Base-by-base conservation (phyloP, 75 land plant species). In the Pinus tabuliformis region DNA sequence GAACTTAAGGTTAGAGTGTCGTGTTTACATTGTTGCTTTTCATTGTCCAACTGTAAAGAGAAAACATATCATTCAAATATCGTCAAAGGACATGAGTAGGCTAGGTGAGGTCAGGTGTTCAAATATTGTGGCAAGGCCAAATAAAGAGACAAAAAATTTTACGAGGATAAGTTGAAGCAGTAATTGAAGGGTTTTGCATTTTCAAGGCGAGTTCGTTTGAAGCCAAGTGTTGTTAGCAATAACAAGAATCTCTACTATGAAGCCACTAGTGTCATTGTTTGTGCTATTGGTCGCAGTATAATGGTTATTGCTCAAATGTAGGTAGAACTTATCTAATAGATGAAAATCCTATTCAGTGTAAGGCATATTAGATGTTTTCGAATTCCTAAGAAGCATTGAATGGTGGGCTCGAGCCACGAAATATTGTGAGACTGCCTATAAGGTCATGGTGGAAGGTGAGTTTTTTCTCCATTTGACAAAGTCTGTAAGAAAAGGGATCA, bases 351-450 rank as follows among this genome's bases (percentile, higher is more conserved):
- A 20, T 73, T 36, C 98, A 95, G 80, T 84, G 83, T 72, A 95
- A 87, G 76, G 97, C 95, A 0, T 96, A 96, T 84, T 91, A 83
- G 75, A 86, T 88, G 56, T 86, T 96, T 28, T 74, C 88, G 17
- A 89, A 90, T 77, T 94, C 99, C 99, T 2, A 96, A 36, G 95
- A 96, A 59, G 92, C 94, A 14, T 94, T 92, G 2, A 90, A 91
- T 12, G 75, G 26, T 81, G 89, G 93, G 8, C 59, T 96, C 74
- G 85, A 82, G 70, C 91, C 97, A 1, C 94, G 95, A 13, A 90
- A 85, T 63, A 80, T 76, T 45, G 65, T 86, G 30, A 83, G 80
- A 74, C 81, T 60, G 97, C 75, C 1, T 96, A 93, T 75, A 84
- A 84, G 66, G 92, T 94, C 1, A 94, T 92, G 1, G 66, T 82